A percentile compares a stretch with the other conserved stretches of the same genome.
phyloP scores from a whole-genome alignment of 1,139 yeast genomes.

The Groenewaldozyma auringiensis region DNA sequence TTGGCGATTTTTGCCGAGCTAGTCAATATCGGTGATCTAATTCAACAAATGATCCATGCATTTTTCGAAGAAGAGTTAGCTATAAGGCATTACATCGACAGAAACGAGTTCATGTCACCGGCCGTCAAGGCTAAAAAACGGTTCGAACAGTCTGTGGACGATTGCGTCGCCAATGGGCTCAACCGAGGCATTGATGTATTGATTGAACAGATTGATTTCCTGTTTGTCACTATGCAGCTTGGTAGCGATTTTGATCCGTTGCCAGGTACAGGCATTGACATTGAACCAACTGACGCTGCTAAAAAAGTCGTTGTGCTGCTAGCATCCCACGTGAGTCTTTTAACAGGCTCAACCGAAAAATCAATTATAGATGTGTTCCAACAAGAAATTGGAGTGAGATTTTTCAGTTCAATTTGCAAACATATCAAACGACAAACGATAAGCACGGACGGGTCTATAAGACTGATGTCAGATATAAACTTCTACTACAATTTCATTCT shows the following conservation, averaged over 20 bases:
- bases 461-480: constrained; percentile 52
- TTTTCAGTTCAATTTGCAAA: constrained; percentile 69
- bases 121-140: constrained; percentile 73
- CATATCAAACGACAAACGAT: constrained; percentile 61
- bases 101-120: constrained; percentile 72
- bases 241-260: constrained; percentile 48
- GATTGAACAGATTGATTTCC: constrained; percentile 62
- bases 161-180: constrained; percentile 84
- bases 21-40: constrained; percentile 86
- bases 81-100: constrained; percentile 50
- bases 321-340: constrained; percentile 63
- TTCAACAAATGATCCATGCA: constrained; percentile 86
- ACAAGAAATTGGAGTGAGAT: constrained; percentile 85
- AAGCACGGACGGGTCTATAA: constrained; percentile 76
- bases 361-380: constrained; percentile 86
- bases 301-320: constrained; percentile 51
- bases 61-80: constrained; percentile 84
- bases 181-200: constrained; percentile 85
- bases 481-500: constrained; percentile 63
- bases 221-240: constrained; percentile 43
- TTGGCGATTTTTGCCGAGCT: constrained; percentile 79
- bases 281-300: constrained; percentile 74
- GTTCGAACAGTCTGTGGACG: constrained; percentile 76
- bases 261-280: constrained; percentile 18
- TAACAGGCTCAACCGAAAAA: constrained; percentile 81